Evolutionary conservation across 352 stramenopile genomes (phyloP).

Genomic region (Globisporangium megalacanthum): DNA sequence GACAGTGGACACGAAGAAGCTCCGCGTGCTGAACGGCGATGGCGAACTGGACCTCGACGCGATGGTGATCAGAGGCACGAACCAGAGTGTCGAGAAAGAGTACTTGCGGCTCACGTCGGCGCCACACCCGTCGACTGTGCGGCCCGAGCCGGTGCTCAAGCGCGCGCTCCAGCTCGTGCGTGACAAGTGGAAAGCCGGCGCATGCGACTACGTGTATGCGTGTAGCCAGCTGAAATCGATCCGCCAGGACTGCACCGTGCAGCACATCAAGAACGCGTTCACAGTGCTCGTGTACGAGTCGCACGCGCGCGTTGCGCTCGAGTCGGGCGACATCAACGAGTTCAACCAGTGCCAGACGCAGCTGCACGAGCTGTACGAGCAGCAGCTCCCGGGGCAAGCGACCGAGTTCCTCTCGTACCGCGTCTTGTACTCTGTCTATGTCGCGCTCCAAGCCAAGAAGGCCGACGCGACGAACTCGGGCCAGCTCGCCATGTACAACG

Average conservation of each 20-base stretch:
- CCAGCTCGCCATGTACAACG: slow-evolving; percentile 82
- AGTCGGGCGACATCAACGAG: slow-evolving; percentile 94
- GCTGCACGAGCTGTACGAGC: slow-evolving; percentile 85
- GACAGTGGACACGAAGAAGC: slow-evolving; percentile 59
- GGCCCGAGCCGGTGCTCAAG: slow-evolving; percentile 89
- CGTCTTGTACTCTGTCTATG: slow-evolving; percentile 89
- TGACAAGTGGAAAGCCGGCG: slow-evolving; percentile 79
- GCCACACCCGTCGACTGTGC: slow-evolving; percentile 93
- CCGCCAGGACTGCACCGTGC: slow-evolving; percentile 97
- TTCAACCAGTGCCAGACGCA: slow-evolving; percentile 95
- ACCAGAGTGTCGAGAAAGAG: slow-evolving; percentile 95
- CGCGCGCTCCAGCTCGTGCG: slow-evolving; percentile 85
- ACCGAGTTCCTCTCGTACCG: slow-evolving; percentile 86
- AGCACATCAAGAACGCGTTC: slow-evolving; percentile 96
- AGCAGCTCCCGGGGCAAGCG: slow-evolving; percentile 59
- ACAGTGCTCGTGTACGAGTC: slow-evolving; percentile 97
- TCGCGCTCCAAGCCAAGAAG: slow-evolving; percentile 85
- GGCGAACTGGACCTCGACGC: slow-evolving; percentile 81
- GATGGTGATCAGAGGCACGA: slow-evolving; percentile 94
- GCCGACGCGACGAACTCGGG: slow-evolving; percentile 68
- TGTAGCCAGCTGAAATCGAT: slow-evolving; percentile 99
- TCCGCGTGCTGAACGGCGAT: slow-evolving; percentile 70
- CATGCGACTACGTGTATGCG: slow-evolving; percentile 92
- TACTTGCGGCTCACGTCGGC: slow-evolving; percentile 97
- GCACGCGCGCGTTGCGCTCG: slow-evolving; percentile 94